Evolutionary conservation across 2,329 filamentous ascomycete species (phyloP), one percentile per base, ranked within the genome.

Genomic region (Calonectria leucothoes): DNA sequence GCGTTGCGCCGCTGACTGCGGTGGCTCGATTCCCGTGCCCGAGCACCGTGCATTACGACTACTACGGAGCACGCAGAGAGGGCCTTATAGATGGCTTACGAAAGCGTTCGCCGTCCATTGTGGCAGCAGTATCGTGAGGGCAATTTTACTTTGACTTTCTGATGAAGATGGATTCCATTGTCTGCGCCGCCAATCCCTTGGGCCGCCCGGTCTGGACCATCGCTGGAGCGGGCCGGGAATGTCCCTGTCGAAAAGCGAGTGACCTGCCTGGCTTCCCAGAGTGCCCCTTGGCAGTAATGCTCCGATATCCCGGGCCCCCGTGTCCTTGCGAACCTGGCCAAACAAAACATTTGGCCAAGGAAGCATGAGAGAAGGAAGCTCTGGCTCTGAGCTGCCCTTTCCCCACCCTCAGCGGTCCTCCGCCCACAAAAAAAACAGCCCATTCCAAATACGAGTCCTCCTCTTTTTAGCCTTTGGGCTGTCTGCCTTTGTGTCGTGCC

Each of bases 401-500:
- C 25, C 20, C 14, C 33, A 61, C n/a, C 35, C 33, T 61, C 25
- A 23, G 23, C 39, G n/a, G 33, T 35, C 55, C 23, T 39, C 35
- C 39, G 23, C 33, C 37, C 27, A n/a, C n/a, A n/a, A 23, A 55
- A 64, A 33, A 66, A 66, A 49, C 63, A 61, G 55, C 55, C 55
- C 55, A 61, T 66, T 35, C 63, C 45, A 66, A 29, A 66, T 68
- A 68, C 66, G 66, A 68, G 49, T 5, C 35, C 11, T 57, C 29
- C 35, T 39, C 55, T 59, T 57, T 68, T 61, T 61, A 61, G 55
- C 55, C 55, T 61, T 61, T 39, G 37, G 23, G 14, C 33, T 39
- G n/a, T 25, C 23, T n/a, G 55, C 17, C n/a, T n/a, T 39, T 27
- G 6, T 61, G 15, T n/a, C n/a, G n/a, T 39, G 23, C 55, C 55